Conservation (phyloP, 768 basidiomycete genomes). For the Tricholoma bakamatsutake region DNA sequence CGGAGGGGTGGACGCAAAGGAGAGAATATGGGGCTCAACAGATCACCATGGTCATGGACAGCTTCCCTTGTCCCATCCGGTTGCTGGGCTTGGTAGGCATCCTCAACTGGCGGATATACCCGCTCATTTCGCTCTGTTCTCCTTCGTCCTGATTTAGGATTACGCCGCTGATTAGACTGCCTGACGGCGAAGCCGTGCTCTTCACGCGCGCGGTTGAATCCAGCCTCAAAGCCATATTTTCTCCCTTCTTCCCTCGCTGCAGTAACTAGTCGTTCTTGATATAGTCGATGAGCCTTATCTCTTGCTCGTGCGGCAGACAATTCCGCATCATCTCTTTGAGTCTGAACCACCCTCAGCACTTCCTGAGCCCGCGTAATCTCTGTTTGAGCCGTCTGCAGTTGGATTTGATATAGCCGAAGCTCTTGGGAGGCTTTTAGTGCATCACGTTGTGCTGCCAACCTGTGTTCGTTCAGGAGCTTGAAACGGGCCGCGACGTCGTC, state of each 20-base stretch:
- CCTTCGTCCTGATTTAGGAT: neutral
- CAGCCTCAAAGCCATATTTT: conserved; percentile 42
- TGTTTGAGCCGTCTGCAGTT: conserved; percentile 35
- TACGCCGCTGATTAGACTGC: neutral
- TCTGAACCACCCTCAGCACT: conserved; percentile 40
- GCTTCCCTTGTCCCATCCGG: neutral
- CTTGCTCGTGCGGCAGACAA: conserved; percentile 45
- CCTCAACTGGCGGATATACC: neutral
- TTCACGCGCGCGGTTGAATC: conserved; percentile 34
- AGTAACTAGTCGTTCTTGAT: conserved; percentile 44
- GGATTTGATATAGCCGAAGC: conserved; percentile 30
- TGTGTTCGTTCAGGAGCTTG: conserved; percentile 29
- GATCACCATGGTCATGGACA: neutral
- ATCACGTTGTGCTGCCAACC: conserved; percentile 30
- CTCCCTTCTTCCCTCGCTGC: conserved; percentile 56
- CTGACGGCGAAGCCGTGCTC: conserved; percentile 16
- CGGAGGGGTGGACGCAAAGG: conserved; percentile 6
- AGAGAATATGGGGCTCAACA: conserved; percentile 5
- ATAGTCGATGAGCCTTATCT: conserved; percentile 42
- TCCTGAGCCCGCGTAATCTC: conserved; percentile 52
- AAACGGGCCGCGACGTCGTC: conserved; percentile 28
- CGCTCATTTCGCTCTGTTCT: neutral
- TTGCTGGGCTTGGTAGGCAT: neutral
- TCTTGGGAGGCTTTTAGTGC: conserved; percentile 32
- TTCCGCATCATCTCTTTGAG: conserved; percentile 54